Percentiles rank a stretch among this genome's conserved stretches.
phyloP scores from a whole-genome alignment of 2,329 filamentous ascomycete species.

The Fusarium virguliforme region DNA sequence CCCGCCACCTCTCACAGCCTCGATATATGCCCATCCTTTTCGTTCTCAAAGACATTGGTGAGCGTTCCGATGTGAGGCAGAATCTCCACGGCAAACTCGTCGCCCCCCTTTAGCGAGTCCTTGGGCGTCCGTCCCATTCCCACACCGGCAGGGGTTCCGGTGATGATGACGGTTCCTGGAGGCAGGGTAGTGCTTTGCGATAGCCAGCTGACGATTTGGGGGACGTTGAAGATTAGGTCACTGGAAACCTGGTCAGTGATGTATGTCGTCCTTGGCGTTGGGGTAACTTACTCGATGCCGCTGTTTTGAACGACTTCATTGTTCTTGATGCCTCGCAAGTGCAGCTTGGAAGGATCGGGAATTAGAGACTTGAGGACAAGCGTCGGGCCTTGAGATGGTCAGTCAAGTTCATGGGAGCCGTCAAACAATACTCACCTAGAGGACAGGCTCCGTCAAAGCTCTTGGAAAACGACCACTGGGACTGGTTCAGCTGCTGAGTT shows the following conservation, averaged over 20 bases:
- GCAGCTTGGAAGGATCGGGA: conserved; percentile 70
- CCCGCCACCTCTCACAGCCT: conserved; percentile 25
- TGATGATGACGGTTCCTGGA: conserved; percentile 76
- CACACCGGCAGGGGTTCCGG: conserved; percentile 78
- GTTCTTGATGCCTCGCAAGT: conserved; percentile 72
- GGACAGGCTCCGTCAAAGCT: conserved; percentile 72
- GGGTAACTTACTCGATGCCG: conserved; percentile 47
- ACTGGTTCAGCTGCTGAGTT: conserved; percentile 50
- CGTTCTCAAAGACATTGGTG: conserved; percentile 54
- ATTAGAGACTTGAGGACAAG: conserved; percentile 73
- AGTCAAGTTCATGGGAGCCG: neutral
- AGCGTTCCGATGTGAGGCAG: conserved; percentile 61
- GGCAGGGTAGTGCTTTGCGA: conserved; percentile 74
- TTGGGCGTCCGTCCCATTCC: conserved; percentile 78
- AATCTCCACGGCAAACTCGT: conserved; percentile 66
- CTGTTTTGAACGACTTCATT: conserved; percentile 56
- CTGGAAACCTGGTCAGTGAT: conserved; percentile 51
- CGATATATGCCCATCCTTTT: conserved; percentile 38
- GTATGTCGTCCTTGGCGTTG: accelerated
- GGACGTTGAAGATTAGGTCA: conserved; percentile 75
- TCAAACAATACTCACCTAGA: conserved; percentile 50
- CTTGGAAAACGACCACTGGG: conserved; percentile 66
- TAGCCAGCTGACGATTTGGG: conserved; percentile 71
- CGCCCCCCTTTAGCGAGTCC: conserved; percentile 78
- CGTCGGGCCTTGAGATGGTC: conserved; percentile 68